A percentile compares a stretch with the other conserved stretches of the same genome.
phyloP scores from a whole-genome alignment of 1,139 yeast genomes.

The Zygotorulaspora mrakii region DNA sequence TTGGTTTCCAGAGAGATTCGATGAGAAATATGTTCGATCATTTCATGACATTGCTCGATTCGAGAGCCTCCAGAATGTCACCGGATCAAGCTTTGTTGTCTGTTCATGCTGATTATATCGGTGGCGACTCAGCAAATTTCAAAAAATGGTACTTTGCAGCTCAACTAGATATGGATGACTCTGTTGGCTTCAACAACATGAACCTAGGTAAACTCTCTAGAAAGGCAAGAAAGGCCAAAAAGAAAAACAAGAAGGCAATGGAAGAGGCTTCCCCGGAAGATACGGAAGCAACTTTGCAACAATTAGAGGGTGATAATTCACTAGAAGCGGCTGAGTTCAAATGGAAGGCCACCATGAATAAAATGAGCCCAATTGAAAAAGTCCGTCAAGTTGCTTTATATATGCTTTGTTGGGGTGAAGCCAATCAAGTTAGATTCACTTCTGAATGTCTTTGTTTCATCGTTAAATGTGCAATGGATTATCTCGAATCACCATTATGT shows the following conservation, averaged over 20 bases:
- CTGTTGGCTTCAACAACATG: constrained; percentile 76
- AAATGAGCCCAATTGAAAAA: constrained; percentile 67
- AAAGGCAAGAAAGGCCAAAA: constrained; percentile 52
- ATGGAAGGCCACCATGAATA: constrained; percentile 79
- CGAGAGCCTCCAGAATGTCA: constrained; percentile 94
- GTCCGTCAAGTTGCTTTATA: constrained; percentile 88
- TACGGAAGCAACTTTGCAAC: constrained; percentile 48
- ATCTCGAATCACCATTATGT: constrained; percentile 82
- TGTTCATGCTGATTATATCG: constrained; percentile 95
- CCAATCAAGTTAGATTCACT: constrained; percentile 92
- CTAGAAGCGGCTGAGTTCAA: constrained; percentile 77
- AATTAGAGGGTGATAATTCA: constrained; percentile 82
- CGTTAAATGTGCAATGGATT: constrained; percentile 89
- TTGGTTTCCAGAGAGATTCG: constrained; percentile 97
- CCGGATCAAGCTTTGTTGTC: constrained; percentile 91
- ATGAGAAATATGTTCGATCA: constrained; percentile 97
- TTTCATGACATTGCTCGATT: constrained; percentile 88
- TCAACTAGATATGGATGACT: constrained; percentile 79
- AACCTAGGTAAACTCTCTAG: constrained; percentile 65
- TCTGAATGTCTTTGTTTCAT: constrained; percentile 92
- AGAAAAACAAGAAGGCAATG: constrained; percentile 59
- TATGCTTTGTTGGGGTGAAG: constrained; percentile 96
- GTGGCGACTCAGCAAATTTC: constrained; percentile 89
- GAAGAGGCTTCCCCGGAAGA: constrained; percentile 48
- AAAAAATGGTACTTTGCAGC: constrained; percentile 97